Percentiles rank a stretch among this genome's conserved stretches.
phyloP scores from a whole-genome alignment of 2,329 filamentous ascomycete genomes.

The Keithomyces neogunnii region DNA sequence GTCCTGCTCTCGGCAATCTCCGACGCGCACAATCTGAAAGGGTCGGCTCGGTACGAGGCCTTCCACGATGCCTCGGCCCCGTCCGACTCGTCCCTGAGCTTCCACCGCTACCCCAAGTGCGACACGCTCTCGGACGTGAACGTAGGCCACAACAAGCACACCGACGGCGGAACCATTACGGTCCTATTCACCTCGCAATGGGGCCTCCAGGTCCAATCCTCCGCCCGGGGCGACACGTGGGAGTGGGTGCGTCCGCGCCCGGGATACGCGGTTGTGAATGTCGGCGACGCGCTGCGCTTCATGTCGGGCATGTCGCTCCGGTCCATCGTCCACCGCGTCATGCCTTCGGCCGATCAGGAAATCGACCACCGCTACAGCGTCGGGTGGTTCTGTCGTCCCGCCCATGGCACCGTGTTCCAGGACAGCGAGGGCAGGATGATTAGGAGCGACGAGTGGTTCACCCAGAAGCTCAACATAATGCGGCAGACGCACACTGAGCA shows the following conservation, averaged over 20 bases:
- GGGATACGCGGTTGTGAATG: constrained; percentile 7
- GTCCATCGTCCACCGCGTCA: constrained; percentile 8
- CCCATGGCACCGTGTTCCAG: background rate
- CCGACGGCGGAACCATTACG: constrained; percentile 43
- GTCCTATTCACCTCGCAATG: constrained; percentile 44
- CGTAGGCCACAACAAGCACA: constrained; percentile 41
- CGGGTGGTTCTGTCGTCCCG: constrained; percentile 6
- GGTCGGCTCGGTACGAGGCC: constrained; percentile 37
- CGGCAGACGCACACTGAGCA: background rate
- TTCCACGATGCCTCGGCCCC: constrained; percentile 37
- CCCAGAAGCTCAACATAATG: background rate
- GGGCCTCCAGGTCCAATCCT: constrained; percentile 45
- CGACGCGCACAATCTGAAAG: constrained; percentile 32
- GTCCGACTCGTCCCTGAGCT: constrained; percentile 37
- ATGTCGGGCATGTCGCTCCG: constrained; percentile 5
- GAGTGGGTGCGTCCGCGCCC: constrained; percentile 5
- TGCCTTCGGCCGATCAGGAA: background rate
- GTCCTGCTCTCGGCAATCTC: constrained; percentile 39
- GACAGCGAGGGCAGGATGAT: constrained; percentile 3
- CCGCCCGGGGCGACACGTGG: constrained; percentile 13
- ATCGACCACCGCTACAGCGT: constrained; percentile 7
- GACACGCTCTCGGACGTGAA: background rate
- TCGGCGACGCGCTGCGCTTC: constrained; percentile 9
- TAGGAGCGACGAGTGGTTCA: background rate
- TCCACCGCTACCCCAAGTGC: constrained; percentile 42